phyloP scores from a whole-genome alignment of 2,329 filamentous ascomycete species.

The Capronia coronata region DNA sequence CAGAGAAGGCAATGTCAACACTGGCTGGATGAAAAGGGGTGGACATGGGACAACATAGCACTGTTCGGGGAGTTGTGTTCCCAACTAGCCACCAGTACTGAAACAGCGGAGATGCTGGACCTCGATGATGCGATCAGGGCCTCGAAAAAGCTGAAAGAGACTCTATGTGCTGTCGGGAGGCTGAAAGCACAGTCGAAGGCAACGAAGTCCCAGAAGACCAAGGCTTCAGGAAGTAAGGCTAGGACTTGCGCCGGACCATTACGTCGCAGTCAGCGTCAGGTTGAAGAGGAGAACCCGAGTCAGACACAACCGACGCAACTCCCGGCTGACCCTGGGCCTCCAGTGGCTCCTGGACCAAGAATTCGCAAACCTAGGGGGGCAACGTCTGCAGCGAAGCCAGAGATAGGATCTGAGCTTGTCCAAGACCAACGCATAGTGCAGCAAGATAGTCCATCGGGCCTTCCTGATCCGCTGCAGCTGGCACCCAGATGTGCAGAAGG shows the following conservation, averaged over 20 bases:
- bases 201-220: neutral
- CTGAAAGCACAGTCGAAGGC: neutral
- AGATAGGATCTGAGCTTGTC: neutral
- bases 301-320: neutral
- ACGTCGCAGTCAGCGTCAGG: constrained; percentile 18
- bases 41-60: constrained; percentile 22
- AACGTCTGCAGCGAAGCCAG: neutral
- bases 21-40: constrained; percentile 22
- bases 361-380: neutral
- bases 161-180: neutral
- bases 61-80: constrained; percentile 14
- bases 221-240: neutral
- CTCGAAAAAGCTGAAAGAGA: neutral
- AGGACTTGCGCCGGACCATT: neutral
- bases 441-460: neutral
- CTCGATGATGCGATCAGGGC: neutral
- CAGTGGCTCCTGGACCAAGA: neutral
- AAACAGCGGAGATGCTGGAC: neutral
- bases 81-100: constrained; percentile 8
- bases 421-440: neutral
- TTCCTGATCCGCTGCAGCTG: neutral
- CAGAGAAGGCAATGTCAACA: constrained; percentile 21
- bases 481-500: neutral
- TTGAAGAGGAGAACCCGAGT: constrained; percentile 1
- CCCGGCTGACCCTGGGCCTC: neutral